A percentile compares a stretch with the other conserved stretches of the same genome.
phyloP scores from a whole-genome alignment of 331 rosid species.

The Acacia pycnantha region DNA sequence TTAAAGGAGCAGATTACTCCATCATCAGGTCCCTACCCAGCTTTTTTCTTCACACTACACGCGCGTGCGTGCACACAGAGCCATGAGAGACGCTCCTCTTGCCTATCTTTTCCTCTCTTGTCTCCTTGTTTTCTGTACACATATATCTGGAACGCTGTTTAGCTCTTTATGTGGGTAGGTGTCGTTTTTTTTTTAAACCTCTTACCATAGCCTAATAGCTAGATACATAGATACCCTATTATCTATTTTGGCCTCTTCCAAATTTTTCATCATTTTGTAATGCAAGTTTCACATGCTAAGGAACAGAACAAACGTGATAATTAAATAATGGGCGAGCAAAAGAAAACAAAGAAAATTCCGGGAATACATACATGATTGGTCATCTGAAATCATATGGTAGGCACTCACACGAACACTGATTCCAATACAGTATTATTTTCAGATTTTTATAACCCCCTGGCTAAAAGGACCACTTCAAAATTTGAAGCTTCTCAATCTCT shows the following conservation, averaged over 20 bases:
- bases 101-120: constrained; percentile 5
- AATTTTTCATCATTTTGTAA: constrained; percentile 6
- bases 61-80: background rate
- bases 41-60: constrained; percentile 4
- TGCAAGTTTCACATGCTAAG: background rate
- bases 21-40: constrained; percentile 30
- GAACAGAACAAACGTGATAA: background rate
- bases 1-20: constrained; percentile 26
- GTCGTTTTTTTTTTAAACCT: background rate
- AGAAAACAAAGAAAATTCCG: constrained; percentile 12
- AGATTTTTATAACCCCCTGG: constrained; percentile 9
- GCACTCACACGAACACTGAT: constrained; percentile 34
- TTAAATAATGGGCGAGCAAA: background rate
- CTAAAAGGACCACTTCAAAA: constrained; percentile 52
- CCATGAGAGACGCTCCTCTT: background rate
- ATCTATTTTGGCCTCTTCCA: background rate
- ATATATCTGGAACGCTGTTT: constrained; percentile 5
- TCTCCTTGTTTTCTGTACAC: constrained; percentile 35
- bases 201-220: background rate
- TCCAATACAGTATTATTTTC: constrained; percentile 13
- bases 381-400: constrained; percentile 33
- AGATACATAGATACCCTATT: background rate
- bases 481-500: constrained; percentile 35
- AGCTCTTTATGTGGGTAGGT: constrained; percentile 5
- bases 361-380: constrained; percentile 16